These are phyloP conservation scores for Colletotrichum nymphaeae DNA, from an alignment of 2,329 filamentous ascomycete genomes.

Conservation along the genomic window DNA sequence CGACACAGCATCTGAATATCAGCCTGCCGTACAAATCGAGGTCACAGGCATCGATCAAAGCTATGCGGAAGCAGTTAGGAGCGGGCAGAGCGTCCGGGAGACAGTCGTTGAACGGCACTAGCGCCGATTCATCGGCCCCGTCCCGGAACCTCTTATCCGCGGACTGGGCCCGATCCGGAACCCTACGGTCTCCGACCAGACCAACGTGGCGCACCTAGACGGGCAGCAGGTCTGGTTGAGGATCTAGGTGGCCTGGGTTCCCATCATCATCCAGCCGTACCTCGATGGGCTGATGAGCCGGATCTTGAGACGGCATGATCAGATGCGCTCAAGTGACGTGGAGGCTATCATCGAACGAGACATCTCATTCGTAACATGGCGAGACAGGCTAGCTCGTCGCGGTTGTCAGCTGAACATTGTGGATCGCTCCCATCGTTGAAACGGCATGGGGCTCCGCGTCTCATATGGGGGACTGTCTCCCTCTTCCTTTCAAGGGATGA, in stretches of 20 bases:
- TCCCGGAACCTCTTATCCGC: background rate
- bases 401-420: background rate
- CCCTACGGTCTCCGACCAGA: constrained; percentile 6
- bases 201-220: background rate
- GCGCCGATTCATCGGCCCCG: background rate
- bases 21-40: background rate
- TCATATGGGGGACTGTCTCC: background rate
- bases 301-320: background rate
- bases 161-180: background rate
- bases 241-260: background rate
- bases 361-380: background rate
- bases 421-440: background rate
- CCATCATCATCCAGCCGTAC: background rate
- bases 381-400: background rate
- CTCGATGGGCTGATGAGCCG: background rate
- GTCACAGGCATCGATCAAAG: background rate
- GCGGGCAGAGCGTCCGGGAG: background rate
- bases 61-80: background rate
- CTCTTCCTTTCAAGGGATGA: background rate
- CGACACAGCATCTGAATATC: background rate
- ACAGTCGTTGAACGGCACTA: background rate
- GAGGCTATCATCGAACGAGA: background rate
- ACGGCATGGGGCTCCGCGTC: background rate
- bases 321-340: background rate
- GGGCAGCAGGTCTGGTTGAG: background rate